Percentiles rank a stretch among this genome's conserved stretches.
These are phyloP conservation scores for Zostera marina DNA, from an alignment of 116 monocot genomes.

Conservation along the genomic window DNA sequence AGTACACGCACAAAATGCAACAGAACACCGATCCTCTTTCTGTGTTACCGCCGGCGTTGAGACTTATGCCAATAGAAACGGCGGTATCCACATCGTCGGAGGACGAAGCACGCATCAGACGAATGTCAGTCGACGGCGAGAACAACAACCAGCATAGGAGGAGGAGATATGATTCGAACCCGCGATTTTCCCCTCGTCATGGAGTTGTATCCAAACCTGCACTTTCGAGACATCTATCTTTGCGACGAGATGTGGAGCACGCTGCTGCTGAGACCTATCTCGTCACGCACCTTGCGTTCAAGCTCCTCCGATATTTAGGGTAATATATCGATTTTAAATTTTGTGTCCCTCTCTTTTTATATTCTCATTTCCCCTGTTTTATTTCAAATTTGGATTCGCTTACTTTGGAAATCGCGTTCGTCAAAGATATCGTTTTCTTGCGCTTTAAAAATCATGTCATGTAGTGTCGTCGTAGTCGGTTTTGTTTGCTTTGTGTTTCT, in stretches of 20 bases:
- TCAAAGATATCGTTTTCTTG: not conserved
- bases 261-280: constrained; percentile 85
- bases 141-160: not conserved
- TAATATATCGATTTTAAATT: constrained; percentile 2
- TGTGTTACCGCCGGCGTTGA: too few relatives aligned
- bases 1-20: too few relatives aligned
- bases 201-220: not conserved
- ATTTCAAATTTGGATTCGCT: too few relatives aligned
- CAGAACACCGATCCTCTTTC: too few relatives aligned
- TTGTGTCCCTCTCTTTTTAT: too few relatives aligned
- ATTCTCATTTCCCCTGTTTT: not conserved
- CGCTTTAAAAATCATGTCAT: too few relatives aligned
- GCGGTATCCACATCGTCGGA: not conserved
- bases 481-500: too few relatives aligned
- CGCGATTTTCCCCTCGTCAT: not conserved
- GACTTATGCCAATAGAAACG: too few relatives aligned
- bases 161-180: not conserved
- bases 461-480: too few relatives aligned
- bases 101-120: not conserved
- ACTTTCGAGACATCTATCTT: constrained; percentile 15
- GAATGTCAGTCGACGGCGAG: not conserved
- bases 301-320: constrained; percentile 71
- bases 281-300: constrained; percentile 43
- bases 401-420: not conserved
- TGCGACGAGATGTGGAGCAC: constrained; percentile 42